Evolutionary conservation across 2,329 filamentous ascomycete species (phyloP).

Genomic region (Allantophomopsis lycopodina): DNA sequence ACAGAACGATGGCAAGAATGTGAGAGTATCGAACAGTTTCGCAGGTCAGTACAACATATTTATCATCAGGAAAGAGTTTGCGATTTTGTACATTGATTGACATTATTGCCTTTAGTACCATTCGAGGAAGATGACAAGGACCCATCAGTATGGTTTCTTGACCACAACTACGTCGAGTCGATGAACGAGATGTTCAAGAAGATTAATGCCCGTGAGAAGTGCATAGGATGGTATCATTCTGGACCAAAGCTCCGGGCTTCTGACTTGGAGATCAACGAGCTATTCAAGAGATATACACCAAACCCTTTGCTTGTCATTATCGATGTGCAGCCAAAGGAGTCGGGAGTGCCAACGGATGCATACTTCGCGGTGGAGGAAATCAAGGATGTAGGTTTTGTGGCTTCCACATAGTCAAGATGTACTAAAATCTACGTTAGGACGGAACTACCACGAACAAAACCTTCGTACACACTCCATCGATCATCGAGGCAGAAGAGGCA

Average conservation of each 20-base stretch:
- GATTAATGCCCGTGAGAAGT: constrained; percentile 95
- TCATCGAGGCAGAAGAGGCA: constrained; percentile 97
- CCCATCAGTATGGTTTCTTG: constrained; percentile 95
- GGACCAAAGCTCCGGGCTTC: constrained; percentile 93
- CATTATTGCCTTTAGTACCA: constrained; percentile 47
- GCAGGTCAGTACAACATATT: constrained; percentile 49
- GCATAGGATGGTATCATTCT: constrained; percentile 99
- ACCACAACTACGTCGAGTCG: constrained; percentile 98
- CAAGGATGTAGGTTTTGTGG: constrained; percentile 59
- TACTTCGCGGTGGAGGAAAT: constrained; percentile 99
- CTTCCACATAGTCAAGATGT: background rate
- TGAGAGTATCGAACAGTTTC: constrained; percentile 97
- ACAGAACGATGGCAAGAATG: constrained; percentile 91
- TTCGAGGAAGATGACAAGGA: constrained; percentile 99
- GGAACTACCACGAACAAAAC: constrained; percentile 94
- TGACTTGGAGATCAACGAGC: constrained; percentile 97
- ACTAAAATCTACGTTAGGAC: constrained; percentile 42
- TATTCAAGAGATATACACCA: constrained; percentile 98
- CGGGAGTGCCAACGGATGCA: constrained; percentile 92
- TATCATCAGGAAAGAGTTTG: no score
- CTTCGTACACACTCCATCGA: constrained; percentile 95
- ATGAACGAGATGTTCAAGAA: constrained; percentile 99
- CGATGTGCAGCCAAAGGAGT: constrained; percentile 95
- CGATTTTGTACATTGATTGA: no score
- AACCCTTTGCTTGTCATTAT: constrained; percentile 96